Evolutionary conservation across 2,329 filamentous ascomycete genomes (phyloP), one percentile per base, ranked within the genome.

Genomic region (Aspergillus amoenus): DNA sequence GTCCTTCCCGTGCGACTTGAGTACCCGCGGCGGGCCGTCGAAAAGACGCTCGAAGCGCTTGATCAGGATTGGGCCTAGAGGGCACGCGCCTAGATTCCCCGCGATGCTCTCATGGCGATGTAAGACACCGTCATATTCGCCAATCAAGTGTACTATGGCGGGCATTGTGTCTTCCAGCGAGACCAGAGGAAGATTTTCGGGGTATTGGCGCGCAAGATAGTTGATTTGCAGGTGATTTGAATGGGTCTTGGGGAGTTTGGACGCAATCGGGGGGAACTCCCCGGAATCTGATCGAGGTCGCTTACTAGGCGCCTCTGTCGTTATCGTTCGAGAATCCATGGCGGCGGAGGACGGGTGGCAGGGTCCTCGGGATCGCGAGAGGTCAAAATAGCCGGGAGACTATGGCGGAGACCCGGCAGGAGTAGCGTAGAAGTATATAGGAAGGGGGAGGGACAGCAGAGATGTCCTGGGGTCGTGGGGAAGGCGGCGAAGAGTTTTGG

Each of bases 41-140:
- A 96, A 96, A 55, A 93, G 82, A 52, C 89, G 84, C 72, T 96
- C 91, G 71, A 96, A 91, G 42, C 90, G 88, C 74, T 92, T 92
- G 66, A 96, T 85, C 61, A 96, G 78, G 51, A 93, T 90, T 22
- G 91, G 90, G 0, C 89, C 91, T 1, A 92, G 84, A 17, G 93
- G 87, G 64, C 91, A 89, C 55, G 90, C 91, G 66, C 91, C 91
- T 24, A 96, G 81, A 67, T 91, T 93, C 57, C 89, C 88, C 46
- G 91, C 92, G 66, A 96, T 85, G 72, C 89, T 93, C 76, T 96
- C 91, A 72, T 93, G 90, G 55, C 90, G 86, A 67, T 90, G 89
- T 52, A 96, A 79, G 15, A 94, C 90, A 62, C 87, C 91, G 82
- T 93, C 90, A 74, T 96, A 96, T 65, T 92, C 88, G 68, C 83